Evolutionary conservation across 257 asterid species (phyloP).

Genomic region (Solanum etuberosum): DNA sequence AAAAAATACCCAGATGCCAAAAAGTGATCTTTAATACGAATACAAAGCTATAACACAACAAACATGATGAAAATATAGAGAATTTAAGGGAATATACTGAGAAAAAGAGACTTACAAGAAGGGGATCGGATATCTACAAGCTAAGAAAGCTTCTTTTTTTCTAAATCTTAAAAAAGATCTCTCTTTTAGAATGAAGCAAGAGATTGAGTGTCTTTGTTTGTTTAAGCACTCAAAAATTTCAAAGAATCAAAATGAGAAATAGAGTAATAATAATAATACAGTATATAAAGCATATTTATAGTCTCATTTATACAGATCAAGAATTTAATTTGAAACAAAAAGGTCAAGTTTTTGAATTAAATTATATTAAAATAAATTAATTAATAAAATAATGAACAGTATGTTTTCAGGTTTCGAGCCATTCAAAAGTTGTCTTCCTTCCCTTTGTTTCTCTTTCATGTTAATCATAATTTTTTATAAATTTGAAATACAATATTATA

Average conservation of each 20-base stretch:
- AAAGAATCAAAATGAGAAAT: background rate
- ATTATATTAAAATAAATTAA: background rate
- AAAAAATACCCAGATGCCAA: slow-evolving; percentile 27
- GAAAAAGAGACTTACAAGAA: slow-evolving; percentile 62
- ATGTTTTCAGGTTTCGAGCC: background rate
- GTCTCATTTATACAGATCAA: background rate
- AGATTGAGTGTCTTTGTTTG: slow-evolving; percentile 27
- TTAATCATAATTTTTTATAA: background rate
- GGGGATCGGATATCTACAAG: slow-evolving; percentile 91
- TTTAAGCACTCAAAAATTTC: background rate
- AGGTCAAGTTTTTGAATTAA: background rate
- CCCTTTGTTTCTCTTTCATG: background rate
- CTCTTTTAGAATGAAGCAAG: slow-evolving; percentile 39
- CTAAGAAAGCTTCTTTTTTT: slow-evolving; percentile 34
- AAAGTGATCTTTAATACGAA: slow-evolving; percentile 20
- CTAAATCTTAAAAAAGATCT: slow-evolving; percentile 11
- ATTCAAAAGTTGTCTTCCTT: background rate
- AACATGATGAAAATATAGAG: slow-evolving; percentile 12
- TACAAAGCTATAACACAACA: background rate
- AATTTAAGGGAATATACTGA: slow-evolving; percentile 33
- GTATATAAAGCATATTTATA: background rate
- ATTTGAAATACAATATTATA: background rate
- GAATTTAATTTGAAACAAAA: background rate
- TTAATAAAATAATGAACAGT: background rate
- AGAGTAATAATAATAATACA: background rate